Percentiles rank a stretch among this genome's conserved stretches.
Evolutionary conservation across 352 stramenopile genomes (phyloP).

Genomic region (Pythium guiyangense): DNA sequence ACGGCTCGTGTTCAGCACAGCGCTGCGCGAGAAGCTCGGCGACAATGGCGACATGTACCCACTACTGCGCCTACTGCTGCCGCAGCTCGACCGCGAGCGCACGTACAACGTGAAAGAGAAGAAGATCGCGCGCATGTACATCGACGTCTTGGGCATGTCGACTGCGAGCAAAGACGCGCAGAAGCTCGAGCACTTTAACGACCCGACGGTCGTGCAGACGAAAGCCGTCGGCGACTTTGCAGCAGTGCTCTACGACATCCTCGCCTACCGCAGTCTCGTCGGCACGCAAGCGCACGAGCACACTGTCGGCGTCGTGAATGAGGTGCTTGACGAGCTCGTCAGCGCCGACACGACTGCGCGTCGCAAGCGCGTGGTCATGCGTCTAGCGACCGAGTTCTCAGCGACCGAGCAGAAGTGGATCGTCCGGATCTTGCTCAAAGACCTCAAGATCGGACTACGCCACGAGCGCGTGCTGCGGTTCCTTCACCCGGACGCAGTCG

Average conservation of each 20-base stretch:
- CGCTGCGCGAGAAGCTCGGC: conserved; percentile 47
- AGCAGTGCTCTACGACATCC: conserved; percentile 65
- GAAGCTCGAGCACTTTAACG: conserved; percentile 79
- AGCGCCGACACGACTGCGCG: conserved; percentile 31
- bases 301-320: conserved; percentile 60
- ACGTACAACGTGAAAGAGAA: conserved; percentile 87
- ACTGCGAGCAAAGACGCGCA: conserved; percentile 61
- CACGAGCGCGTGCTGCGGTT: conserved; percentile 79
- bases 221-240: conserved; percentile 83
- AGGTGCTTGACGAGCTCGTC: conserved; percentile 52
- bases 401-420: conserved; percentile 83
- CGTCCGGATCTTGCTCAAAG: conserved; percentile 79
- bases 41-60: conserved; percentile 60
- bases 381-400: conserved; percentile 66
- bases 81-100: conserved; percentile 78
- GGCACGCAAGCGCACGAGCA: conserved; percentile 35
- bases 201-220: conserved; percentile 74
- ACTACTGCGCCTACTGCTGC: conserved; percentile 66
- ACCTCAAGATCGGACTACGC: conserved; percentile 79
- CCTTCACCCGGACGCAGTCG: conserved; percentile 73
- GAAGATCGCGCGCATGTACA: conserved; percentile 79
- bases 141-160: conserved; percentile 68
- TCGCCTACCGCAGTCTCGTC: conserved; percentile 56
- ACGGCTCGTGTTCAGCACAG: conserved; percentile 66
- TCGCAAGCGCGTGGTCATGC: conserved; percentile 65